phyloP scores from a whole-genome alignment of 345 rosid genomes.

The Balakata baccata region DNA sequence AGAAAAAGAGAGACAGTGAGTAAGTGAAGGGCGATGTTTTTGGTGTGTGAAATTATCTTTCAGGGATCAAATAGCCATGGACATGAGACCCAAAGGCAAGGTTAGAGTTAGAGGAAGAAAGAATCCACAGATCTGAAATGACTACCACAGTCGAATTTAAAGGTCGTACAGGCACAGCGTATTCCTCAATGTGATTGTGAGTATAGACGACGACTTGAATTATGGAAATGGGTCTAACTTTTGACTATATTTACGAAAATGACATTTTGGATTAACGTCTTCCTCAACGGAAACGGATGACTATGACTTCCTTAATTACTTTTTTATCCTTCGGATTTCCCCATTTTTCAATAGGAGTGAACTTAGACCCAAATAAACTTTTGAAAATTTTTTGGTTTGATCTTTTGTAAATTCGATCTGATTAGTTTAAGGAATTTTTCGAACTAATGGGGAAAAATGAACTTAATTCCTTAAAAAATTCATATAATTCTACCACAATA shows the following conservation, averaged over 20 bases:
- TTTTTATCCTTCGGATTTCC: neutral
- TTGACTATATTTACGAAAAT: constrained; percentile 22
- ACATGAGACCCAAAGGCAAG: constrained; percentile 8
- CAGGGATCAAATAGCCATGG: constrained; percentile 8
- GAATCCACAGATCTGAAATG: constrained; percentile 44
- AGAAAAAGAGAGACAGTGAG: neutral
- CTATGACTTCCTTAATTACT: neutral
- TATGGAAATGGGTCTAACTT: constrained; percentile 1
- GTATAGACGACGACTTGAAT: neutral
- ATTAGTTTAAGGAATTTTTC: too few relatives aligned
- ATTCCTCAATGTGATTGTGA: neutral
- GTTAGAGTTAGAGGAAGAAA: too few relatives aligned
- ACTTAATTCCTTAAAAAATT: too few relatives aligned
- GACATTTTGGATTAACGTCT: constrained; percentile 1
- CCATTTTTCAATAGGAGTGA: too few relatives aligned
- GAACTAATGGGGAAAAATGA: too few relatives aligned
- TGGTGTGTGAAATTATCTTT: too few relatives aligned
- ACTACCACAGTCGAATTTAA: constrained; percentile 18
- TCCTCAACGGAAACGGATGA: neutral
- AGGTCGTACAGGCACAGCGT: constrained; percentile 4
- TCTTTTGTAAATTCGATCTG: too few relatives aligned
- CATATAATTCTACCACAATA: too few relatives aligned
- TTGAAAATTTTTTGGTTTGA: too few relatives aligned
- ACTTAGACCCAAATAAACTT: too few relatives aligned
- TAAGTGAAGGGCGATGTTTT: neutral